A percentile compares a stretch with the other conserved stretches of the same genome.
Evolutionary conservation across 2,329 filamentous ascomycete species (phyloP).

Genomic region (Xylaria digitata): DNA sequence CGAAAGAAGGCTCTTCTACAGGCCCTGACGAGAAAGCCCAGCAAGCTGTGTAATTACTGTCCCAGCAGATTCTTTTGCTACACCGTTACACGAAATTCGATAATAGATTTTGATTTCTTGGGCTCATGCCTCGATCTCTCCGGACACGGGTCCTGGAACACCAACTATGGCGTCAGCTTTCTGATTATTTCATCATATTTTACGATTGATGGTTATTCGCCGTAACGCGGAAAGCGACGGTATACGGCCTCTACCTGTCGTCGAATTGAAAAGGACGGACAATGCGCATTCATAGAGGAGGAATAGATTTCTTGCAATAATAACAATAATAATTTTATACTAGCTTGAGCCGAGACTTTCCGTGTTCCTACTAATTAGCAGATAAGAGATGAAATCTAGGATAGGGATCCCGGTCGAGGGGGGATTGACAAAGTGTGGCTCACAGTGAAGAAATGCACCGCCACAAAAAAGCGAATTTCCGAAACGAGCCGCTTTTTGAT

Average conservation of each 20-base stretch:
- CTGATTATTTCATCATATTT: background rate
- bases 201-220: background rate
- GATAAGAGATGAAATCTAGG: background rate
- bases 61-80: background rate
- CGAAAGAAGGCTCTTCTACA: slow-evolving; percentile 31
- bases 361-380: background rate
- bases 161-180: background rate
- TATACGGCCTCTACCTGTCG: background rate
- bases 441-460: slow-evolving; percentile 13
- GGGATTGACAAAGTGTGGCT: slow-evolving; percentile 22
- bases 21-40: slow-evolving; percentile 37
- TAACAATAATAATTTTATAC: background rate
- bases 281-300: slow-evolving; percentile 8
- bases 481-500: slow-evolving; percentile 41
- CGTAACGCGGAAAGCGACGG: background rate
- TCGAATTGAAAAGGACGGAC: slow-evolving; percentile 1
- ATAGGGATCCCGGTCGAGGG: background rate
- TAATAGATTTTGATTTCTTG: background rate
- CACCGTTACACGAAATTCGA: background rate
- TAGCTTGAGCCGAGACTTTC: slow-evolving; percentile 16
- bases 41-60: background rate
- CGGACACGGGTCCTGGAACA: background rate
- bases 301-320: slow-evolving; percentile 12
- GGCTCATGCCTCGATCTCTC: background rate
- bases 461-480: slow-evolving; percentile 36